phyloP scores from a whole-genome alignment of 805 yeast genomes.

The Saccharomycopsis sp. region DNA sequence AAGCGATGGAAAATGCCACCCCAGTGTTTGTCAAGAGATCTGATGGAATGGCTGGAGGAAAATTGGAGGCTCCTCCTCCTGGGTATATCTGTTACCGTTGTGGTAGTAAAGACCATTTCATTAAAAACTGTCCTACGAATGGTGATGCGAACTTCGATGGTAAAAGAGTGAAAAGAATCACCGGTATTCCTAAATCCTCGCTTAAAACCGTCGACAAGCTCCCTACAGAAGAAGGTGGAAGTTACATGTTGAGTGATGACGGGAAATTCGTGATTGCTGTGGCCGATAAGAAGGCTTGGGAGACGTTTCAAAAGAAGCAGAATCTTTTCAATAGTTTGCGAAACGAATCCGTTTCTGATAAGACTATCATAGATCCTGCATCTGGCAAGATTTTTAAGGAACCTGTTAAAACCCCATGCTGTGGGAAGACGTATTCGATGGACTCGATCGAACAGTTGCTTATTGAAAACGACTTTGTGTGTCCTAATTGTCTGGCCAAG shows the following conservation, averaged over 20 bases:
- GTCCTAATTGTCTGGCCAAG: slow-evolving; percentile 77
- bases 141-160: slow-evolving; percentile 93
- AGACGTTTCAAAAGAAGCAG: slow-evolving; percentile 66
- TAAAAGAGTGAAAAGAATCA: slow-evolving; percentile 80
- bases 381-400: slow-evolving; percentile 54
- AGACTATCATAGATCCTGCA: slow-evolving; percentile 64
- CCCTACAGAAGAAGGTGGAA: slow-evolving; percentile 54
- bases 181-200: slow-evolving; percentile 95
- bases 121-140: slow-evolving; percentile 90
- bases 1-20: slow-evolving; percentile 78
- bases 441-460: slow-evolving; percentile 58
- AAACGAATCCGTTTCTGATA: slow-evolving; percentile 32
- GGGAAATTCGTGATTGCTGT: slow-evolving; percentile 96
- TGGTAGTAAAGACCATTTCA: slow-evolving; percentile 95
- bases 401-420: slow-evolving; percentile 84
- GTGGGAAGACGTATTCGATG: slow-evolving; percentile 52
- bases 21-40: slow-evolving; percentile 54
- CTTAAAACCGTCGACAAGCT: slow-evolving; percentile 73
- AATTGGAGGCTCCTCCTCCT: slow-evolving; percentile 72
- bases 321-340: slow-evolving; percentile 19
- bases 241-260: slow-evolving; percentile 83
- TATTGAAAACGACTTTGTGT: slow-evolving; percentile 77
- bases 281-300: slow-evolving; percentile 92
- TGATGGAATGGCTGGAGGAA: slow-evolving; percentile 17
- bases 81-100: slow-evolving; percentile 95